Conservation (phyloP, 768 basidiomycete species). For the Boletales sp. region DNA sequence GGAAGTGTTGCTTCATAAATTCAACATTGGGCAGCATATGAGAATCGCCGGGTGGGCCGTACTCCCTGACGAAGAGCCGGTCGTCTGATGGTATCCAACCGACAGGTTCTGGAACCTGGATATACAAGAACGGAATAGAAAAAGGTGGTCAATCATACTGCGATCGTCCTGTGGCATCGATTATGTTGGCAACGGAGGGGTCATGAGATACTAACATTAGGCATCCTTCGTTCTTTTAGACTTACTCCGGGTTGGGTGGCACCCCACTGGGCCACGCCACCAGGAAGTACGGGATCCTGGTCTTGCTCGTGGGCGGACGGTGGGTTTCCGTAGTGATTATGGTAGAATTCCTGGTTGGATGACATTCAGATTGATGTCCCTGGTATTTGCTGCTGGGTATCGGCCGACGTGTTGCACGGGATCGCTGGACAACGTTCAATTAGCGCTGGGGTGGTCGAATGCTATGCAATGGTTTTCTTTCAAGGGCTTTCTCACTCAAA, state of each 20-base stretch:
- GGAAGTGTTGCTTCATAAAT: conserved; percentile 87
- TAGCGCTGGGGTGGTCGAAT: conserved; percentile 7
- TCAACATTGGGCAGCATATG: conserved; percentile 66
- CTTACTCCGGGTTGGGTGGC: conserved; percentile 14
- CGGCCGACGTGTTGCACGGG: conserved; percentile 1
- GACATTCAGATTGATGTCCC: conserved; percentile 17
- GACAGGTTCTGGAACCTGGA: conserved; percentile 69
- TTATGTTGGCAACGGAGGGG: conserved; percentile 2
- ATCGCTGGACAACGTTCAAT: conserved; percentile 1
- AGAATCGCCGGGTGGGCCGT: conserved; percentile 34
- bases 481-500: background rate
- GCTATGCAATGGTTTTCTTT: conserved; percentile 1
- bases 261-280: conserved; percentile 24
- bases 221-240: conserved; percentile 29
- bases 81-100: conserved; percentile 63
- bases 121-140: conserved; percentile 12
- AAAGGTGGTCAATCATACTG: conserved; percentile 23
- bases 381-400: conserved; percentile 21
- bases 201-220: conserved; percentile 30
- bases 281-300: conserved; percentile 26
- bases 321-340: conserved; percentile 14
- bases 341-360: conserved; percentile 25
- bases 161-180: conserved; percentile 19
- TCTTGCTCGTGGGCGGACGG: conserved; percentile 22
- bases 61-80: conserved; percentile 59